Evolutionary conservation across 192 early-diverging fungal species (phyloP).

Genomic region (Mycoemilia scoparia): DNA sequence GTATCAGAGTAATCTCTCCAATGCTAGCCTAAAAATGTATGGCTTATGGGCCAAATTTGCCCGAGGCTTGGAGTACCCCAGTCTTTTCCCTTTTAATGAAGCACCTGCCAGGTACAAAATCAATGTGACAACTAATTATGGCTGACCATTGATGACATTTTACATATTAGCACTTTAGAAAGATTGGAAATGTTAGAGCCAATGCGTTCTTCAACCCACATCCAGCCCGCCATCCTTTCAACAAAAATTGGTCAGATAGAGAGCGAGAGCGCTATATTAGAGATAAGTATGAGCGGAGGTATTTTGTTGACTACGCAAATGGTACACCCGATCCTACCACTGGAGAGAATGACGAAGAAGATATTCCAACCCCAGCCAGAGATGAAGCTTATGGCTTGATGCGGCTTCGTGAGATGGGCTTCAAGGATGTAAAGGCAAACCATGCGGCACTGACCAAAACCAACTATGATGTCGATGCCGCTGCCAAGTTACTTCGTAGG

Average conservation of each 20-base stretch:
- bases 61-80: background rate
- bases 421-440: constrained; percentile 47
- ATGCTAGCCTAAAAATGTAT: too few relatives aligned
- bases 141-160: too few relatives aligned
- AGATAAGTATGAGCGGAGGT: constrained; percentile 73
- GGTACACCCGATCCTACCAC: constrained; percentile 16
- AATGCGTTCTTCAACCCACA: constrained; percentile 53
- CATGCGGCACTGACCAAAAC: constrained; percentile 47
- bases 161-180: constrained; percentile 21
- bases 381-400: constrained; percentile 22
- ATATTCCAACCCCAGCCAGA: background rate
- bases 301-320: constrained; percentile 33
- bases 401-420: constrained; percentile 62
- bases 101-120: background rate
- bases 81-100: too few relatives aligned
- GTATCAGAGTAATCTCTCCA: too few relatives aligned
- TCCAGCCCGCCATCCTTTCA: constrained; percentile 43
- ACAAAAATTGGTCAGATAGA: constrained; percentile 45
- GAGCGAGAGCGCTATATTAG: constrained; percentile 80
- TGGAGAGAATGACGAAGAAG: background rate
- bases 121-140: constrained; percentile 26
- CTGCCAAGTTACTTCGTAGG: constrained; percentile 48
- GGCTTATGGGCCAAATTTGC: too few relatives aligned
- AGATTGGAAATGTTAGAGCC: constrained; percentile 43
- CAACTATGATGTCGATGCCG: constrained; percentile 52